A percentile compares a stretch with the other conserved stretches of the same genome.
Evolutionary conservation across 805 yeast genomes (phyloP).

Genomic region (Yamadazyma olivae): DNA sequence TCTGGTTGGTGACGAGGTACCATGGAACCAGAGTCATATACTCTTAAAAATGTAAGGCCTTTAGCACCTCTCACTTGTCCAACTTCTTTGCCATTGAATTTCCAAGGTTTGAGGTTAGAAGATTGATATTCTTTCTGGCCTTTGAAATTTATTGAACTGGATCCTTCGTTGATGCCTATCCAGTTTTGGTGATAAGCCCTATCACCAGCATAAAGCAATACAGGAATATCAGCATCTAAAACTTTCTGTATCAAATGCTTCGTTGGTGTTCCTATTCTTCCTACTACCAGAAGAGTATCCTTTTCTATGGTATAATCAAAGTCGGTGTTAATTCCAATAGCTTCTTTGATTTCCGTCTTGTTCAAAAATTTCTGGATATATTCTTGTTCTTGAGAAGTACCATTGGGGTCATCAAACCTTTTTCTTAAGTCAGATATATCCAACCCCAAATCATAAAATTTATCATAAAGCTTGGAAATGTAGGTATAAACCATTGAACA

Average conservation of each 20-base stretch:
- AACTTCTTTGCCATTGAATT: constrained; percentile 21
- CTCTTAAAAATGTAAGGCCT: constrained; percentile 31
- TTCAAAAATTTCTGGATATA: too few relatives aligned
- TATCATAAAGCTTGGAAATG: constrained; percentile 3
- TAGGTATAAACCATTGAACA: constrained; percentile 3
- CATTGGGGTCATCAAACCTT: too few relatives aligned
- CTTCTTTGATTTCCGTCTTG: too few relatives aligned
- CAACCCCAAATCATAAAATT: neutral
- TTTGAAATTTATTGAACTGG: constrained; percentile 19
- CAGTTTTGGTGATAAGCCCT: constrained; percentile 90
- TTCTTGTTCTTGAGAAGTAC: too few relatives aligned
- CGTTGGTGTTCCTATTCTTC: too few relatives aligned
- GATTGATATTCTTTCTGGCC: constrained; percentile 14
- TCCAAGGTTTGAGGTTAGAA: constrained; percentile 34
- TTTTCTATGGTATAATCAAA: too few relatives aligned
- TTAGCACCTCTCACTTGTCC: constrained; percentile 32
- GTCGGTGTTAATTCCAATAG: too few relatives aligned
- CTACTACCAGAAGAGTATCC: too few relatives aligned
- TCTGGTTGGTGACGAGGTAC: constrained; percentile 38
- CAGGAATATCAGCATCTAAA: constrained; percentile 59
- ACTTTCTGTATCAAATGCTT: too few relatives aligned
- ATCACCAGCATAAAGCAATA: constrained; percentile 88
- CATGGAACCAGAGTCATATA: constrained; percentile 38
- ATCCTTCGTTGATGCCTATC: constrained; percentile 74
- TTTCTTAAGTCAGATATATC: constrained; percentile 9